Conservation (phyloP, 2,329 filamentous ascomycete species). For the Alternaria gansuensis region DNA sequence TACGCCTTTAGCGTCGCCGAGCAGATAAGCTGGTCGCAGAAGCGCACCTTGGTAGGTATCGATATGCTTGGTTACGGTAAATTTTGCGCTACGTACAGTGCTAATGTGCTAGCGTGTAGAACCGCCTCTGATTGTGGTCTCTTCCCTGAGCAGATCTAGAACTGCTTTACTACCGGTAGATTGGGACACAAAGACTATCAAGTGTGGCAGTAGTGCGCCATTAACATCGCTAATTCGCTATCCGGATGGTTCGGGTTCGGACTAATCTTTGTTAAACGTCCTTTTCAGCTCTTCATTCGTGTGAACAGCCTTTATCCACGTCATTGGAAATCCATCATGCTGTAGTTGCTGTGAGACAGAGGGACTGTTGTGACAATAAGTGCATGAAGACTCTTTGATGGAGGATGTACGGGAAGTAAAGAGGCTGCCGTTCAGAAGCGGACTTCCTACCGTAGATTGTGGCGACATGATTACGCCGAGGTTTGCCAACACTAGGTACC, state of each 20-base stretch:
- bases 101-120: constrained; percentile 6
- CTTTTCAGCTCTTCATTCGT: neutral
- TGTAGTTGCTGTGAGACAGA: neutral
- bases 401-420: neutral
- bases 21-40: neutral
- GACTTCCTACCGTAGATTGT: neutral
- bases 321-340: neutral
- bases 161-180: neutral
- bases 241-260: neutral
- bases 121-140: neutral
- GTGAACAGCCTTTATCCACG: neutral
- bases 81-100: neutral
- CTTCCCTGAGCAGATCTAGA: neutral
- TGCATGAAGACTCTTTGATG: neutral
- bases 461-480: constrained; percentile 1
- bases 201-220: constrained; percentile 1
- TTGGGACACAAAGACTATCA: neutral
- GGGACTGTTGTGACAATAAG: neutral
- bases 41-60: constrained; percentile 9
- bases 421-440: neutral
- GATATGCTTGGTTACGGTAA: constrained; percentile 4
- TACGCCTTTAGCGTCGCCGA: constrained; percentile 5
- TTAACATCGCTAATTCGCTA: neutral
- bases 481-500: neutral
- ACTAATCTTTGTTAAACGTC: neutral